Conservation (phyloP, 176 grass and related monocot species). For the Rhynchospora tenuis region DNA sequence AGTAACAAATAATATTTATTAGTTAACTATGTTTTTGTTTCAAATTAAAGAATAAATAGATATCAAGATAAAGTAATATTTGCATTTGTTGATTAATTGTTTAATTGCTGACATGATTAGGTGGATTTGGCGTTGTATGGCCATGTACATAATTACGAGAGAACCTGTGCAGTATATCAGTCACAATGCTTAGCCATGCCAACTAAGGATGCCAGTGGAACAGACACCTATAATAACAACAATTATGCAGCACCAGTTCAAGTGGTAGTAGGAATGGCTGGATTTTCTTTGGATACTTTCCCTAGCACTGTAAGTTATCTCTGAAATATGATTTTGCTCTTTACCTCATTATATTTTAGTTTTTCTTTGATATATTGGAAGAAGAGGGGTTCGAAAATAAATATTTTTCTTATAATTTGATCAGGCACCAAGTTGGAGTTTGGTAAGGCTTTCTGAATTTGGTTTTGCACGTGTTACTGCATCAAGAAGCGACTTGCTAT, state of each 20-base stretch:
- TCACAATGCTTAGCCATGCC: constrained; percentile 39
- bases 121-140: constrained; percentile 74
- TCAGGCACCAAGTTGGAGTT: constrained; percentile 40
- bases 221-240: constrained; percentile 59
- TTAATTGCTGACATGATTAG: constrained; percentile 21
- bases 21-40: no score
- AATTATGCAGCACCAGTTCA: constrained; percentile 59
- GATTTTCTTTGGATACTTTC: constrained; percentile 53
- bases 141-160: constrained; percentile 84
- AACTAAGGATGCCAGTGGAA: constrained; percentile 38
- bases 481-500: constrained; percentile 35
- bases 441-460: constrained; percentile 55
- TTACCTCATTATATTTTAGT: background rate
- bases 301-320: constrained; percentile 8
- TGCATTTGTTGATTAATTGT: constrained; percentile 3
- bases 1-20: no score
- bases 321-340: constrained; percentile 8
- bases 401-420: background rate
- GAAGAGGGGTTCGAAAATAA: background rate
- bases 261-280: constrained; percentile 48
- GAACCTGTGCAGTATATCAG: constrained; percentile 48
- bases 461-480: constrained; percentile 50
- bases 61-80: no score
- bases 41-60: no score
- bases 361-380: background rate